A percentile compares a stretch with the other conserved stretches of the same genome.
Conservation (phyloP, 768 basidiomycete genomes). For the Leccinum uliginosum region DNA sequence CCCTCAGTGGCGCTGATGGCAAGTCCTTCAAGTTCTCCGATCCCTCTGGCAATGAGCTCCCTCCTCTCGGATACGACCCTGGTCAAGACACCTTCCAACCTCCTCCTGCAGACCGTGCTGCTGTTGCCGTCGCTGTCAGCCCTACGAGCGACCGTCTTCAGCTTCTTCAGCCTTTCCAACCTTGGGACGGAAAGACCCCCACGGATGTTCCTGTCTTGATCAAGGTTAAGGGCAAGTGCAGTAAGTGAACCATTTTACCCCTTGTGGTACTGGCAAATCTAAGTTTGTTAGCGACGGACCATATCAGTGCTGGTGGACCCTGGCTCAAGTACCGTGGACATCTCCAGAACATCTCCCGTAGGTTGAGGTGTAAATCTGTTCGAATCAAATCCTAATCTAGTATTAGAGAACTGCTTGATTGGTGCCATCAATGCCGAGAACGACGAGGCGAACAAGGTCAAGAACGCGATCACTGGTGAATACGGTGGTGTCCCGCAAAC, state of each 20-base stretch:
- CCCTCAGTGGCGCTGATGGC: slow-evolving; percentile 80
- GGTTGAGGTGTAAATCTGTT: slow-evolving; percentile 22
- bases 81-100: slow-evolving; percentile 97
- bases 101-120: slow-evolving; percentile 80
- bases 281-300: slow-evolving; percentile 64
- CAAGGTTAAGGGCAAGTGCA: slow-evolving; percentile 99
- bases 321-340: slow-evolving; percentile 99
- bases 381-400: slow-evolving; percentile 3
- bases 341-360: slow-evolving; percentile 95
- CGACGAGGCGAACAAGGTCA: slow-evolving; percentile 92
- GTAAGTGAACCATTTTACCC: slow-evolving; percentile 40
- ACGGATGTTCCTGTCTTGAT: slow-evolving; percentile 88
- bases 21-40: slow-evolving; percentile 97
- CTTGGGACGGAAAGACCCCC: slow-evolving; percentile 93
- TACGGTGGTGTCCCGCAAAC: slow-evolving; percentile 82
- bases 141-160: slow-evolving; percentile 88
- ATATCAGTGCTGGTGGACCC: slow-evolving; percentile 96
- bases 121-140: slow-evolving; percentile 82
- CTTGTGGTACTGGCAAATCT: neutral
- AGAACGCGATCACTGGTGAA: slow-evolving; percentile 85
- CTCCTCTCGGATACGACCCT: slow-evolving; percentile 92
- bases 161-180: slow-evolving; percentile 80
- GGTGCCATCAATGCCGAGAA: slow-evolving; percentile 97
- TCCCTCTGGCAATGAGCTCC: slow-evolving; percentile 88
- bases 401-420: slow-evolving; percentile 89